Percentiles rank a stretch among this genome's conserved stretches.
Conservation (phyloP, 148 eudicot species). For the Cornus kousa region DNA sequence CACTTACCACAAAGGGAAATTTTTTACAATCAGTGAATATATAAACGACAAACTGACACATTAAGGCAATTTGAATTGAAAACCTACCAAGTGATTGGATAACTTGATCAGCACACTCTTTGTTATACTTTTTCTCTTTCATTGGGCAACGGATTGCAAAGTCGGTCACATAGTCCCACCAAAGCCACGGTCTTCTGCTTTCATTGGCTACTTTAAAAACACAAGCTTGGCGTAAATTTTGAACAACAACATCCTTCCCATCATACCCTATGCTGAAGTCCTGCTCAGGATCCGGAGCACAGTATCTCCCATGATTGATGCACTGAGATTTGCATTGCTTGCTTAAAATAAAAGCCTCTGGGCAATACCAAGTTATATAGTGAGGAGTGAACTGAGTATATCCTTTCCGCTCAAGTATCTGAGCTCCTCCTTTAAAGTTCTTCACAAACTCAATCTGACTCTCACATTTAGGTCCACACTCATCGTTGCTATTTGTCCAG, state of each 20-base stretch:
- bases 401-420: slow-evolving; percentile 78
- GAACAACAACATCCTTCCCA: slow-evolving; percentile 92
- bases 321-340: slow-evolving; percentile 92
- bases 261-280: slow-evolving; percentile 82
- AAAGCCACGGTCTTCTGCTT: slow-evolving; percentile 85
- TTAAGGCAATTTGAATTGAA: not conserved
- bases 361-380: slow-evolving; percentile 97
- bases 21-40: not conserved
- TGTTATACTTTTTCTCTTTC: slow-evolving; percentile 71
- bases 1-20: not conserved
- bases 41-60: not conserved
- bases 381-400: slow-evolving; percentile 86
- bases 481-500: slow-evolving; percentile 97
- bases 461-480: slow-evolving; percentile 91
- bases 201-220: slow-evolving; percentile 83
- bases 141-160: slow-evolving; percentile 93
- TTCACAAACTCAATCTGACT: slow-evolving; percentile 77
- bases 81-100: slow-evolving; percentile 80
- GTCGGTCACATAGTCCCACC: slow-evolving; percentile 99
- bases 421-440: slow-evolving; percentile 87
- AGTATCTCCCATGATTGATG: slow-evolving; percentile 89
- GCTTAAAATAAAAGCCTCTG: slow-evolving; percentile 74
- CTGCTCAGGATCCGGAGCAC: slow-evolving; percentile 96
- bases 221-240: slow-evolving; percentile 88
- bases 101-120: slow-evolving; percentile 77